Evolutionary conservation across 805 yeast genomes (phyloP), one percentile per base, ranked within the genome.

Genomic region (Candida tallmaniae): DNA sequence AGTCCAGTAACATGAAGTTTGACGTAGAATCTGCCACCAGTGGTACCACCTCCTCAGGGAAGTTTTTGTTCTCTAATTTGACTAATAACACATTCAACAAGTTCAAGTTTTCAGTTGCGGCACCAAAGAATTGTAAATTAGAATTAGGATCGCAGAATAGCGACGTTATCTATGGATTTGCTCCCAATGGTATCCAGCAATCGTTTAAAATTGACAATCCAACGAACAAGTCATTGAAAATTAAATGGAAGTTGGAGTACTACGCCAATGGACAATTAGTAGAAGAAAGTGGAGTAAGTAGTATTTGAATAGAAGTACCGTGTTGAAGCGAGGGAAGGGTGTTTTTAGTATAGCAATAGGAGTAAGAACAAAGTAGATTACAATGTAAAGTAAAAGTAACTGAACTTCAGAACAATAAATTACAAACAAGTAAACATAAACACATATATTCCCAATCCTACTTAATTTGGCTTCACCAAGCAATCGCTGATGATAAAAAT

Each of bases 231-330:
- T 54, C 52, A 17, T 60, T 82, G 45, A 84, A 83, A 56, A 67
- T 86, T 39, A 82, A 85, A 56, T 86, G 89, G 90, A 83, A 80
- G 55, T 70, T 74, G 16, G 73, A 73, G 37, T 85, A 74, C 52
- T 46, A 50, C 8, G 52, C 70, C 7, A 74, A 72, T 34, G 75
- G 78, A n/a, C 52, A 55, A 15, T 54, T 57, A 6, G 58, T 57
- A 14, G 80, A 73, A 45, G 83, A 78, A 44, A 69, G 78, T 7
- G 86, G 87, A 6, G 76, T 79, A 13, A 54, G 57, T 41, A 51
- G 33, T 25, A n/a, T n/a, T n/a, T n/a, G n/a, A n/a, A n/a, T n/a
- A n/a, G n/a, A n/a, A n/a, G n/a, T n/a, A n/a, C n/a, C n/a, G n/a
- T n/a, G n/a, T n/a, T n/a, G n/a, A n/a, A n/a, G n/a, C n/a, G n/a